Evolutionary conservation across 2,329 filamentous ascomycete genomes (phyloP).

Genomic region (Pseudogymnoascus sp.): DNA sequence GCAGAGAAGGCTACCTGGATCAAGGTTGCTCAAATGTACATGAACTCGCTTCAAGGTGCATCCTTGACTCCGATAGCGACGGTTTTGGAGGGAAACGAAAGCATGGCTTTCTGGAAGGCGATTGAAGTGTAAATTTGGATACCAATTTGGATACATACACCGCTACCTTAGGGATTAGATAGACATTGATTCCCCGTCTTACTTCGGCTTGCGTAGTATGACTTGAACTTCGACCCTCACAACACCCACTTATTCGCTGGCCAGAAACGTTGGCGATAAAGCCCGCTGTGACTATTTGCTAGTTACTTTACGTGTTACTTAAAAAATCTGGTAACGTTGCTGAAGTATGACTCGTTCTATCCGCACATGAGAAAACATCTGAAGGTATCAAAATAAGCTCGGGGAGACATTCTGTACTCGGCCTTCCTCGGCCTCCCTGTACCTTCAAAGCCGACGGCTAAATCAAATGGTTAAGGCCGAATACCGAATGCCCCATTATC

Average conservation of each 20-base stretch:
- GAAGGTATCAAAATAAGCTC: background rate
- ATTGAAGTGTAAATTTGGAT: slow-evolving; percentile 26
- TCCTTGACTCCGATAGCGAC: slow-evolving; percentile 47
- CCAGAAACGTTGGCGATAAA: background rate
- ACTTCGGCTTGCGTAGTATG: background rate
- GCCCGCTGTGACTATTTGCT: background rate
- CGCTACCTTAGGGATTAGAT: background rate
- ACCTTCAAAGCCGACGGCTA: background rate
- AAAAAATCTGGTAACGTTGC: background rate
- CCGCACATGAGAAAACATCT: background rate
- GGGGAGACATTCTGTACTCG: background rate
- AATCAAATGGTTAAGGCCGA: background rate
- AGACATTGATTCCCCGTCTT: background rate
- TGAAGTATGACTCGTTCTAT: background rate
- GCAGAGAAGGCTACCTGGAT: slow-evolving; percentile 54
- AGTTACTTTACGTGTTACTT: background rate
- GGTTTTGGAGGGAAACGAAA: slow-evolving; percentile 49
- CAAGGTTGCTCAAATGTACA: slow-evolving; percentile 48
- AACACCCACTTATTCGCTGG: background rate
- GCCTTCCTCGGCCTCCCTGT: background rate
- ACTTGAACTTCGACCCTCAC: background rate
- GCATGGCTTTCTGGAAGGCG: slow-evolving; percentile 39
- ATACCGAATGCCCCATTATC: background rate
- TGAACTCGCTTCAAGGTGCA: slow-evolving; percentile 34
- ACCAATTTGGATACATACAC: background rate